These are phyloP conservation scores for Geotrichum klebahnii DNA, from an alignment of 1,139 yeast species.

Conservation along the genomic window DNA sequence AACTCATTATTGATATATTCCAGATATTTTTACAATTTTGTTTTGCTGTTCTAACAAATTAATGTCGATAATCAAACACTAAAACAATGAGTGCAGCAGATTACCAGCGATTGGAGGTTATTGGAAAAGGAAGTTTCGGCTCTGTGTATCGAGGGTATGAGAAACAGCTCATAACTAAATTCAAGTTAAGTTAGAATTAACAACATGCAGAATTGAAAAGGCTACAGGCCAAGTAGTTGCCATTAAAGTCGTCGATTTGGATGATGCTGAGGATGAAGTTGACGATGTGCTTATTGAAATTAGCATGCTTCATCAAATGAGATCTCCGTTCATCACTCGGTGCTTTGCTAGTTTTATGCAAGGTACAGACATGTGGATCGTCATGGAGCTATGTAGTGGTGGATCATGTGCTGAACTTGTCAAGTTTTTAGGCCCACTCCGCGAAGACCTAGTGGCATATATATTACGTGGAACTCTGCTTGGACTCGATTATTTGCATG, in stretches of 20 bases:
- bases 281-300: slow-evolving; percentile 69
- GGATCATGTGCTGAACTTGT: slow-evolving; percentile 77
- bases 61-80: neutral
- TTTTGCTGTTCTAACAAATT: neutral
- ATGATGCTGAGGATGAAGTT: slow-evolving; percentile 69
- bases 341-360: slow-evolving; percentile 61
- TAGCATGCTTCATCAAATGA: slow-evolving; percentile 60
- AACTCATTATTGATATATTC: neutral
- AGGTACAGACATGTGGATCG: slow-evolving; percentile 73
- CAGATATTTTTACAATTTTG: no score
- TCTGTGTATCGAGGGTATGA: slow-evolving; percentile 57
- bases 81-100: slow-evolving; percentile 14
- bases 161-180: neutral
- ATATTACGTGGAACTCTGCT: slow-evolving; percentile 51
- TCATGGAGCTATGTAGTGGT: slow-evolving; percentile 91
- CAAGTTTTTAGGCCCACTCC: slow-evolving; percentile 18
- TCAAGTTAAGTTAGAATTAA: slow-evolving; percentile 4
- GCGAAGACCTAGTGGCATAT: slow-evolving; percentile 17
- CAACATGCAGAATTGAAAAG: slow-evolving; percentile 29
- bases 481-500: slow-evolving; percentile 69
- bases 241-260: slow-evolving; percentile 66
- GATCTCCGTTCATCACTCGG: slow-evolving; percentile 58
- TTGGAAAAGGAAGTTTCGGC: slow-evolving; percentile 96
- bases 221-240: slow-evolving; percentile 53
- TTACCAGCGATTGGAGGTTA: slow-evolving; percentile 51